A percentile compares a stretch with the other conserved stretches of the same genome.
Evolutionary conservation across 768 basidiomycete species (phyloP).

Genomic region (Trametes gibbosa): DNA sequence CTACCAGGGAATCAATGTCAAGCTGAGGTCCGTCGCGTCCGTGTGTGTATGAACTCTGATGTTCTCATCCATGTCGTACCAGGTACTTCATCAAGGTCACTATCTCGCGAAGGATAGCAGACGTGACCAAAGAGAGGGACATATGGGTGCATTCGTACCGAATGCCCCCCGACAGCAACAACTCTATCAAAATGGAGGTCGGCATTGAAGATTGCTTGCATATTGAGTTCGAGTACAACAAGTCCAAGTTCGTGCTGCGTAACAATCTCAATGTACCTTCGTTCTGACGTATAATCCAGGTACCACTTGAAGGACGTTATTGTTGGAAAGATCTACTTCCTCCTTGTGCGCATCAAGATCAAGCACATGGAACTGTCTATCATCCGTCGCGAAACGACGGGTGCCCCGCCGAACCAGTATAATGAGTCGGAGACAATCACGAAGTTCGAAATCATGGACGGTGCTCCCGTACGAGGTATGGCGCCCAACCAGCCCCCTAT

Average conservation of each 20-base stretch:
- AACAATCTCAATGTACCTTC: neutral
- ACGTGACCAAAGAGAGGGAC: slow-evolving; percentile 90
- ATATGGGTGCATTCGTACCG: slow-evolving; percentile 98
- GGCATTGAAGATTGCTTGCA: slow-evolving; percentile 99
- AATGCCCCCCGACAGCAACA: slow-evolving; percentile 98
- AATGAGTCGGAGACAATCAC: slow-evolving; percentile 99
- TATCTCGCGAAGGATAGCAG: slow-evolving; percentile 88
- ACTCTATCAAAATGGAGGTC: slow-evolving; percentile 99
- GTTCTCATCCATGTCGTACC: neutral
- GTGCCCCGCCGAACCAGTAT: slow-evolving; percentile 97
- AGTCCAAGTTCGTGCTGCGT: slow-evolving; percentile 76
- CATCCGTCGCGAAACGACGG: slow-evolving; percentile 95
- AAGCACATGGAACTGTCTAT: slow-evolving; percentile 99
- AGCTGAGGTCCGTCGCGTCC: slow-evolving; percentile 69
- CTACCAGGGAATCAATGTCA: slow-evolving; percentile 98
- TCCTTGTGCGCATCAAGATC: slow-evolving; percentile 98
- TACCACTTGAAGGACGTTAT: slow-evolving; percentile 99
- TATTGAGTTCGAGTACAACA: slow-evolving; percentile 99
- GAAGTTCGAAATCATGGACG: slow-evolving; percentile 99
- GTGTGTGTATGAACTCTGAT: neutral
- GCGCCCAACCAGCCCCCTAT: neutral
- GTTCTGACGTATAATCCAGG: slow-evolving; percentile 39
- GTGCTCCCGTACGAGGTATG: slow-evolving; percentile 91
- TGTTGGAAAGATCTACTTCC: slow-evolving; percentile 98
- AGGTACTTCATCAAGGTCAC: slow-evolving; percentile 94